Evolutionary conservation across 192 early-diverging fungal genomes (phyloP).

Genomic region (Gonapodya prolifera): DNA sequence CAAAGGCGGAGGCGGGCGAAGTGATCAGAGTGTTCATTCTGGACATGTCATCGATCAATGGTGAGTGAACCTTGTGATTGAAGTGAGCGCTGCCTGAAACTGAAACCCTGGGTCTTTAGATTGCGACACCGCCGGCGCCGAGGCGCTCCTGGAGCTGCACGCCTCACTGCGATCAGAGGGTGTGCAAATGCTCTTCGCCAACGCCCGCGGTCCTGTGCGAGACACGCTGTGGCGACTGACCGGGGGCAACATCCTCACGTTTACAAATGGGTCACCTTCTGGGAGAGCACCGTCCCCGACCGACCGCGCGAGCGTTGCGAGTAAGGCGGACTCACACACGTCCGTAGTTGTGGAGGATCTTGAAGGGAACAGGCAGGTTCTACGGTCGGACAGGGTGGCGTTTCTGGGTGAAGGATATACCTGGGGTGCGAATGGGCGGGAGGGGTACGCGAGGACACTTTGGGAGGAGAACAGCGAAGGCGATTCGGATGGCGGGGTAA

Average conservation of each 20-base stretch:
- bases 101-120: too few species aligned
- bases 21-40: too few species aligned
- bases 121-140: neutral
- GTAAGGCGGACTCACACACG: neutral
- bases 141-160: neutral
- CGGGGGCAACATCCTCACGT: neutral
- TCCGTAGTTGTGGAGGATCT: neutral
- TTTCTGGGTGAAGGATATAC: too few species aligned
- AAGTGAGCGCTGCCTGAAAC: too few species aligned
- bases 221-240: neutral
- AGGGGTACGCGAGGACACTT: too few species aligned
- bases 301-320: neutral
- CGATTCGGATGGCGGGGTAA: too few species aligned
- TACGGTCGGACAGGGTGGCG: too few species aligned
- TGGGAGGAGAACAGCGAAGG: neutral
- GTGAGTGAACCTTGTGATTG: too few species aligned
- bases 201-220: neutral
- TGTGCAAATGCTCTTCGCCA: neutral
- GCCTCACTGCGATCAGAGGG: neutral
- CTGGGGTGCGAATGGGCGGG: too few species aligned
- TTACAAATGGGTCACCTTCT: too few species aligned
- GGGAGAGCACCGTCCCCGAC: neutral
- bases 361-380: neutral
- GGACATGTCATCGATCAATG: too few species aligned
- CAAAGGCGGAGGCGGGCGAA: neutral